Evolutionary conservation across 768 basidiomycete species (phyloP).

Genomic region (Paxillus involutus): DNA sequence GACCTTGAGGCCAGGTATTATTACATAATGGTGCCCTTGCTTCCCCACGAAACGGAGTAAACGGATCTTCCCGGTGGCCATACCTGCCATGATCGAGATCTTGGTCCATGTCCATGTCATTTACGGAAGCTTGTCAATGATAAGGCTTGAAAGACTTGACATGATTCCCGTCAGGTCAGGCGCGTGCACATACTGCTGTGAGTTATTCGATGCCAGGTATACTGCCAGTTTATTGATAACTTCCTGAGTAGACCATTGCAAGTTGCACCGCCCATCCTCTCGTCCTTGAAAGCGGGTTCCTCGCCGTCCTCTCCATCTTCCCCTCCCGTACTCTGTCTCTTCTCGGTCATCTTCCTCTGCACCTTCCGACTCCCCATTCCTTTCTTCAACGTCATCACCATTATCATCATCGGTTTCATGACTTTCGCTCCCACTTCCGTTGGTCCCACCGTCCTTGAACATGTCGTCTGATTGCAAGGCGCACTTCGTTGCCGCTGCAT

Average conservation of each 20-base stretch:
- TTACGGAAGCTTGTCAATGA: slow-evolving; percentile 70
- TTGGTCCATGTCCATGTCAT: slow-evolving; percentile 39
- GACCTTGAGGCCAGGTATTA: slow-evolving; percentile 19
- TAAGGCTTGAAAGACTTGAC: slow-evolving; percentile 92
- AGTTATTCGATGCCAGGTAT: slow-evolving; percentile 39
- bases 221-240: slow-evolving; percentile 76
- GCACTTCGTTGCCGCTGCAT: slow-evolving; percentile 90
- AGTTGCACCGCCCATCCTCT: slow-evolving; percentile 71
- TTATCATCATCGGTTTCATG: background rate
- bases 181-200: slow-evolving; percentile 92
- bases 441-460: slow-evolving; percentile 8
- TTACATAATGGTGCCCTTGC: no score
- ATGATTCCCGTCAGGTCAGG: slow-evolving; percentile 74
- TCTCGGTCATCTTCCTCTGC: slow-evolving; percentile 2
- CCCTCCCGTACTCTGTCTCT: background rate
- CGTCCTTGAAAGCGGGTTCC: slow-evolving; percentile 91
- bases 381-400: slow-evolving; percentile 4
- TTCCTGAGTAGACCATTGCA: slow-evolving; percentile 80
- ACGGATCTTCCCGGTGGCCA: no score
- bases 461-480: slow-evolving; percentile 48
- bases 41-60: no score
- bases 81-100: no score
- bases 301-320: slow-evolving; percentile 44
- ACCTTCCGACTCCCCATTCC: slow-evolving; percentile 6
- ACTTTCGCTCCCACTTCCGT: slow-evolving; percentile 15